Evolutionary conservation across 2,329 filamentous ascomycete species (phyloP).

Genomic region (Akanthomyces muscarius): DNA sequence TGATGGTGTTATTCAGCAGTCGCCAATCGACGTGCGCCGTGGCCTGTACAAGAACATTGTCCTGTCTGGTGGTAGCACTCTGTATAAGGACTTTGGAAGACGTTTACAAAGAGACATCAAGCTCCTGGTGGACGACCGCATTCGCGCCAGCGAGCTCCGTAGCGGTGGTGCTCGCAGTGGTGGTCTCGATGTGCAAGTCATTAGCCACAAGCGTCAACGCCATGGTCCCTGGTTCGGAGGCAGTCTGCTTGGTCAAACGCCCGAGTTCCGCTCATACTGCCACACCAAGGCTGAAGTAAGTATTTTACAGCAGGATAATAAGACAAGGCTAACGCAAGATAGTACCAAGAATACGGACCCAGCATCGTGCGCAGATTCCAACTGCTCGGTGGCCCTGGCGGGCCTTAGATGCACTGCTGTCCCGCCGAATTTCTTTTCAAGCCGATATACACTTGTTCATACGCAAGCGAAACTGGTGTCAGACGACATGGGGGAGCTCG

Average conservation of each 20-base stretch:
- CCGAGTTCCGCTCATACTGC: conserved; percentile 97
- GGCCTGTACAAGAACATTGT: conserved; percentile 99
- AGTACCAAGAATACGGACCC: conserved; percentile 94
- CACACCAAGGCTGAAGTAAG: conserved; percentile 79
- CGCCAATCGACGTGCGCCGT: conserved; percentile 93
- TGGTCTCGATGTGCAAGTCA: conserved; percentile 93
- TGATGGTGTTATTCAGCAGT: conserved; percentile 94
- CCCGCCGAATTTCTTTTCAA: neutral
- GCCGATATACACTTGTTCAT: neutral
- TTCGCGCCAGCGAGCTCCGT: conserved; percentile 84
- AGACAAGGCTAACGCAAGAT: conserved; percentile 21
- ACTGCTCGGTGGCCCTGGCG: conserved; percentile 84
- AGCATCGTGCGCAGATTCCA: conserved; percentile 95
- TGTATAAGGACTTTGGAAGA: conserved; percentile 98
- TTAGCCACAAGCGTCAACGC: conserved; percentile 94
- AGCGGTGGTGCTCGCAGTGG: conserved; percentile 92
- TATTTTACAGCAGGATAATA: neutral
- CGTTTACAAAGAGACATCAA: conserved; percentile 96
- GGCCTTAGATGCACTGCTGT: conserved; percentile 48
- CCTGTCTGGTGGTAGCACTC: conserved; percentile 88
- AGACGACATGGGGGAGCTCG: neutral
- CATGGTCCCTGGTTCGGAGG: conserved; percentile 99
- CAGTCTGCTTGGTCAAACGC: conserved; percentile 91
- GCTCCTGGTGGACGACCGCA: conserved; percentile 88
- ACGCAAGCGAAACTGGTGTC: neutral